phyloP scores from a whole-genome alignment of 352 stramenopile genomes.

The Globisporangium nunn region DNA sequence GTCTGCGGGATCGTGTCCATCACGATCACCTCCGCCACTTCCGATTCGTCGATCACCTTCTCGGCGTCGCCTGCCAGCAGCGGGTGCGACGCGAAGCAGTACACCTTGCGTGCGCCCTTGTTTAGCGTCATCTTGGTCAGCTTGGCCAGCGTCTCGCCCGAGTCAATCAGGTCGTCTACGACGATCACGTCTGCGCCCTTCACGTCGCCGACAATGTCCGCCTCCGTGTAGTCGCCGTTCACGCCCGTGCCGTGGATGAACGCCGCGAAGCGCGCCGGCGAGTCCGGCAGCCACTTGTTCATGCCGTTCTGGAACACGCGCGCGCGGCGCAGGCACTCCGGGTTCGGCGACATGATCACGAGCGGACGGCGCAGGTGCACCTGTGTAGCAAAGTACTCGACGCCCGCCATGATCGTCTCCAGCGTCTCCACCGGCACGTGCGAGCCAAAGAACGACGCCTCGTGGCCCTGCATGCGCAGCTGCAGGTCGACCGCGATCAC shows the following conservation, averaged over 20 bases:
- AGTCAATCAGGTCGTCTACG: conserved; percentile 91
- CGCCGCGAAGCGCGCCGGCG: conserved; percentile 70
- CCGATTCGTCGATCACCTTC: conserved; percentile 76
- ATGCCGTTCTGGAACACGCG: conserved; percentile 82
- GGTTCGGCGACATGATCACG: conserved; percentile 87
- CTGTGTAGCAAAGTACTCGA: conserved; percentile 90
- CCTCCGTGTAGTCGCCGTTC: conserved; percentile 47
- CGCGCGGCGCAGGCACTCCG: conserved; percentile 75
- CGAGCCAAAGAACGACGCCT: conserved; percentile 90
- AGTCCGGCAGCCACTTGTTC: conserved; percentile 83
- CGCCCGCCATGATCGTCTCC: conserved; percentile 86
- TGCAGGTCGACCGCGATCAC: conserved; percentile 92
- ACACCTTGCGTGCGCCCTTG: conserved; percentile 82
- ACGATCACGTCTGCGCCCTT: conserved; percentile 87
- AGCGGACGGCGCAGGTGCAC: conserved; percentile 69
- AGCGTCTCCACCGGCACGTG: conserved; percentile 89
- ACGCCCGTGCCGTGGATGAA: conserved; percentile 72
- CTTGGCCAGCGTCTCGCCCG: conserved; percentile 71
- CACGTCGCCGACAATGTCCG: conserved; percentile 86
- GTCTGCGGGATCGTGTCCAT: conserved; percentile 86
- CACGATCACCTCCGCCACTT: conserved; percentile 82
- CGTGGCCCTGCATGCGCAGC: conserved; percentile 82
- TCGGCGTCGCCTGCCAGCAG: conserved; percentile 86
- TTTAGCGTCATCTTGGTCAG: conserved; percentile 76
- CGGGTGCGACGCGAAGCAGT: conserved; percentile 88